Evolutionary conservation across 768 basidiomycete genomes (phyloP).

Genomic region (Russula vinacea): DNA sequence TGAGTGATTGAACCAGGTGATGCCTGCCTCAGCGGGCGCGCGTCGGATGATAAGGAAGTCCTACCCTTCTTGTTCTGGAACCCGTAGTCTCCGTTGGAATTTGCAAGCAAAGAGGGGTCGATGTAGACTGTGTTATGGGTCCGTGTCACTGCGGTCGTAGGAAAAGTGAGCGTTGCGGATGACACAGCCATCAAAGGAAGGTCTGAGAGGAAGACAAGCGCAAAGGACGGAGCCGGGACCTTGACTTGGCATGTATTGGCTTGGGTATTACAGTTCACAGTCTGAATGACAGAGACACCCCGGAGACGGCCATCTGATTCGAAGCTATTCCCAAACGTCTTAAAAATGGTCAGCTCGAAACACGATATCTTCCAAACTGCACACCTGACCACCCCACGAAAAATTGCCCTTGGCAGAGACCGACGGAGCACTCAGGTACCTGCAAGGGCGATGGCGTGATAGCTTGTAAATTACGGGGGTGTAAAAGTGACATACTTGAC

Average conservation of each 20-base stretch:
- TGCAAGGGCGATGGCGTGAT: constrained; percentile 28
- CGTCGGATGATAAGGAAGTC: constrained; percentile 32
- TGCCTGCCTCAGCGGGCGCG: not conserved
- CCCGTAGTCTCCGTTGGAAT: constrained; percentile 57
- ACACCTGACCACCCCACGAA: constrained; percentile 74
- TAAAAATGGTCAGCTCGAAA: not conserved
- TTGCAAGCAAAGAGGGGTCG: constrained; percentile 53
- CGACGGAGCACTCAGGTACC: constrained; percentile 55
- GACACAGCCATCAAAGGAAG: constrained; percentile 40
- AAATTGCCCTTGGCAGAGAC: constrained; percentile 63
- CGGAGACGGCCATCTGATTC: constrained; percentile 64
- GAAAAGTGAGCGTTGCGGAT: constrained; percentile 44
- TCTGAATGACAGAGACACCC: constrained; percentile 53
- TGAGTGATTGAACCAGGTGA: not conserved
- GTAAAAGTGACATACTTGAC: constrained; percentile 47
- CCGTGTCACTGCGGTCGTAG: constrained; percentile 57
- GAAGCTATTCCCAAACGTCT: constrained; percentile 62
- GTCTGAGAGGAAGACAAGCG: constrained; percentile 66
- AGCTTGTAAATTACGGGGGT: not conserved
- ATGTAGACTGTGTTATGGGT: constrained; percentile 53
- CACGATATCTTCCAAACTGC: constrained; percentile 20
- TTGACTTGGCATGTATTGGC: constrained; percentile 55
- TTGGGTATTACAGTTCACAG: constrained; percentile 55
- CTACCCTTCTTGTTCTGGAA: constrained; percentile 37
- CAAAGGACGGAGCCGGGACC: constrained; percentile 69